Evolutionary conservation across 108 stramenopile genomes (phyloP).

Genomic region (Stephanodiscus triporus): DNA sequence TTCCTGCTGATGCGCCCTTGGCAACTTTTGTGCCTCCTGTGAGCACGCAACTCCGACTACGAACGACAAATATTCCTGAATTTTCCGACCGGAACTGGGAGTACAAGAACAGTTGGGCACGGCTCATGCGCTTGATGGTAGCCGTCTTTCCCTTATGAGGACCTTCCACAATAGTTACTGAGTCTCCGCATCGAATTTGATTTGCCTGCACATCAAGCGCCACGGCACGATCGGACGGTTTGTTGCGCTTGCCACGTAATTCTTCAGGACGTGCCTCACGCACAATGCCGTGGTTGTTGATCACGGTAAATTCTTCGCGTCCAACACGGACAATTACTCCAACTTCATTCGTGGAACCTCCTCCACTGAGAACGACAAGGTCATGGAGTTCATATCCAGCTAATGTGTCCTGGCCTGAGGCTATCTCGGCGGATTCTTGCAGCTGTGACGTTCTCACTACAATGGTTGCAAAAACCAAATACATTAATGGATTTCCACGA

Average conservation of each 20-base stretch:
- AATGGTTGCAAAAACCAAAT: background rate
- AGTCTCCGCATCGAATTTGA: conserved; percentile 85
- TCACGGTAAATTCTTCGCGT: conserved; percentile 90
- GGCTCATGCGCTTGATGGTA: conserved; percentile 91
- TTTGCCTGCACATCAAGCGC: conserved; percentile 90
- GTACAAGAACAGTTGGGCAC: conserved; percentile 88
- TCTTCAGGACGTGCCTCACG: conserved; percentile 89
- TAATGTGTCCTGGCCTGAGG: conserved; percentile 86
- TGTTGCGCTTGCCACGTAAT: conserved; percentile 88
- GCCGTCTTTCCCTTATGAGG: conserved; percentile 89
- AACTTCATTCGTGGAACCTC: conserved; percentile 89
- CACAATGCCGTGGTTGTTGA: conserved; percentile 88
- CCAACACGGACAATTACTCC: conserved; percentile 93
- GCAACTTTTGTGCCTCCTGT: conserved; percentile 69
- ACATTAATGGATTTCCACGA: background rate
- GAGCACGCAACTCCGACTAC: conserved; percentile 84
- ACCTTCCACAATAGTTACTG: conserved; percentile 87
- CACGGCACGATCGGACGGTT: conserved; percentile 77
- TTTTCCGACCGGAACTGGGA: conserved; percentile 86
- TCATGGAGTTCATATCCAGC: conserved; percentile 90
- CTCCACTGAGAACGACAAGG: conserved; percentile 89
- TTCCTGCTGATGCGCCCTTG: conserved; percentile 57
- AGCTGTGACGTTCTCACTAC: conserved; percentile 83
- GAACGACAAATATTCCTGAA: conserved; percentile 90
- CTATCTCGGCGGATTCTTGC: conserved; percentile 86